Conservation (phyloP, 805 yeast species). For the Candida hispaniensis region DNA sequence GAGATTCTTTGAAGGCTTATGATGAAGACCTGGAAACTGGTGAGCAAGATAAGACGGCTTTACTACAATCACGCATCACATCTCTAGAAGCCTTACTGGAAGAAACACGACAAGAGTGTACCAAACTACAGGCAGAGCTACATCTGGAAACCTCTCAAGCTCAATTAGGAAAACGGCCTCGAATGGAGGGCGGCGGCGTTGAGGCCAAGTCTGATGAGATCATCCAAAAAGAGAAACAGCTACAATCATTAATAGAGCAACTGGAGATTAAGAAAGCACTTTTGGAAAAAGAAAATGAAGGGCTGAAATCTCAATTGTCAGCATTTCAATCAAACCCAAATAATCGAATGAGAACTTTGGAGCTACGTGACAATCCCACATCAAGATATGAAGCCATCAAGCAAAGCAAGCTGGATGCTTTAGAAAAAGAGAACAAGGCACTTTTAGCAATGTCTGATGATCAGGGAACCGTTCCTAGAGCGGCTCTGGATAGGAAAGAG, state of each 20-base stretch:
- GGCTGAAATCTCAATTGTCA: conserved; percentile 11
- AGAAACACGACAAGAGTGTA: conserved; percentile 44
- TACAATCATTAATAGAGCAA: conserved; percentile 6
- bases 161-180: conserved; percentile 18
- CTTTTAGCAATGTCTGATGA: conserved; percentile 31
- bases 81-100: conserved; percentile 41
- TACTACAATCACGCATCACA: conserved; percentile 24
- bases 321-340: too few species aligned
- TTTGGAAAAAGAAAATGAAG: conserved; percentile 21
- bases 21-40: conserved; percentile 29
- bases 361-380: conserved; percentile 57
- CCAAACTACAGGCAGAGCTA: conserved; percentile 34
- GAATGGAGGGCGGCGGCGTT: conserved; percentile 5
- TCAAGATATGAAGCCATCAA: conserved; percentile 51
- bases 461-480: conserved; percentile 37
- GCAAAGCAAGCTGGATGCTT: conserved; percentile 38
- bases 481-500: conserved; percentile 47
- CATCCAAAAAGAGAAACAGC: conserved; percentile 5
- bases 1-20: conserved; percentile 44
- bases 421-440: conserved; percentile 50
- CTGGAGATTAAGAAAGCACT: conserved; percentile 15
- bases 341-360: conserved; percentile 41
- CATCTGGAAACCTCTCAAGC: conserved; percentile 20
- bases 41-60: conserved; percentile 19
- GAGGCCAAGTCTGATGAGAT: conserved; percentile 14